Evolutionary conservation across 331 rosid genomes (phyloP), one percentile per base, ranked within the genome.

Genomic region (Stylosanthes scabra): DNA sequence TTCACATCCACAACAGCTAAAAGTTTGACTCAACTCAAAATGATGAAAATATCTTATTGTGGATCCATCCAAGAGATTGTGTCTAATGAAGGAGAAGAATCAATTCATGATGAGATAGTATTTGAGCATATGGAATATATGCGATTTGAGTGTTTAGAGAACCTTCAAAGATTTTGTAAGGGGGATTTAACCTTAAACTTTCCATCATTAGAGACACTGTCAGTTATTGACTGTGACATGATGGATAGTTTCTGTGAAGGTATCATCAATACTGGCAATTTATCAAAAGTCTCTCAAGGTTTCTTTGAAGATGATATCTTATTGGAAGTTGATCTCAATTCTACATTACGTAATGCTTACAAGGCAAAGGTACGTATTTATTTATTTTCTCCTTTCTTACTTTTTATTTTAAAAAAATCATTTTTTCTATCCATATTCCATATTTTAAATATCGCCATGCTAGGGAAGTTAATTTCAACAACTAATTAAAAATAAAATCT

Each of bases 1-100:
- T 29, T 67, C 60, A 51, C 72, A 50, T 67, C 31, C 9, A n/a
- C 60, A 50, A 67, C 72, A n/a, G 72, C 49, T 20, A 67, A 67
- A 67, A 67, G 49, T 51, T 14, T 67, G 60, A 7, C 5, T 50
- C 47, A 2, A 29, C 60, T 67, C 2, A 16, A 52, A 12, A 1
- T 0, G 13, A 69, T 52, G 63, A 8, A 16, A 9, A 55, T 69
- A 16, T 4, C 6, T 0, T 0, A 1, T 0, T 55, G 74, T 12
- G 0, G 1, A 11, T 54, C 54, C 41, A 69, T 69, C 27, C 3
- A 55, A 41, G 54, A 56, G 7, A 25, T 70, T 25, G 56, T 70
- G 56, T 57, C 4, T 13, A 58, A 25, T 6, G 61, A 68, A 9
- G 64, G 10, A 7, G 31, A 41, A 27, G 66, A 42, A 56, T 12